Evolutionary conservation across 345 rosid genomes (phyloP).

Genomic region (Diplotaxis tenuifolia): DNA sequence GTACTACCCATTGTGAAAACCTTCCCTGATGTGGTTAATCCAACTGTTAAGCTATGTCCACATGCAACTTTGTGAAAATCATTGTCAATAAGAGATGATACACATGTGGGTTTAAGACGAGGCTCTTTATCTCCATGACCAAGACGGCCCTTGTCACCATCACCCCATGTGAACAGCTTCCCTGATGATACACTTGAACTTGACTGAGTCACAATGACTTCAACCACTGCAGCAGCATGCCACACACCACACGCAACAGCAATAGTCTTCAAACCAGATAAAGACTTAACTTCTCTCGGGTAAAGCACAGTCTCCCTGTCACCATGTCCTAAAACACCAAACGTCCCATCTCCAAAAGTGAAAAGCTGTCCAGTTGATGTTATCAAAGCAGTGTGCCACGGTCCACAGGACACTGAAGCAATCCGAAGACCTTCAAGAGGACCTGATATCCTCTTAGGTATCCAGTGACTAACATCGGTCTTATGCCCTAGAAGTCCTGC

Average conservation of each 20-base stretch:
- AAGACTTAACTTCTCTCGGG: constrained; percentile 89
- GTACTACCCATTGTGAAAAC: constrained; percentile 92
- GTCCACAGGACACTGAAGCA: constrained; percentile 88
- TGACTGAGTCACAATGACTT: constrained; percentile 79
- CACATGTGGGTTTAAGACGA: constrained; percentile 86
- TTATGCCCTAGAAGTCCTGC: constrained; percentile 96
- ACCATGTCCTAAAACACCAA: constrained; percentile 95
- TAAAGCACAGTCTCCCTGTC: constrained; percentile 58
- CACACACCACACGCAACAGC: constrained; percentile 94
- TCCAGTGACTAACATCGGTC: constrained; percentile 88
- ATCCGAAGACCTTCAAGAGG: constrained; percentile 91
- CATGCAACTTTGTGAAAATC: constrained; percentile 80
- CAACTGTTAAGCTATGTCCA: constrained; percentile 92
- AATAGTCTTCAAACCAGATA: constrained; percentile 75
- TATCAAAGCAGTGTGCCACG: constrained; percentile 96
- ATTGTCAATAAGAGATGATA: constrained; percentile 78
- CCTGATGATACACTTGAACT: constrained; percentile 75
- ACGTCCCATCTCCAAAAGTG: constrained; percentile 95
- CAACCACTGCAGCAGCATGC: constrained; percentile 98
- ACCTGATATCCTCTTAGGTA: constrained; percentile 90
- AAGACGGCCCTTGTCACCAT: constrained; percentile 90
- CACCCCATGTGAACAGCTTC: constrained; percentile 97
- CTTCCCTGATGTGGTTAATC: constrained; percentile 71
- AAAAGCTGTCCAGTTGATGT: constrained; percentile 84
- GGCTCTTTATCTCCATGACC: constrained; percentile 97